Conservation (phyloP, 306 rosid genomes). For the Prunus campanulata region DNA sequence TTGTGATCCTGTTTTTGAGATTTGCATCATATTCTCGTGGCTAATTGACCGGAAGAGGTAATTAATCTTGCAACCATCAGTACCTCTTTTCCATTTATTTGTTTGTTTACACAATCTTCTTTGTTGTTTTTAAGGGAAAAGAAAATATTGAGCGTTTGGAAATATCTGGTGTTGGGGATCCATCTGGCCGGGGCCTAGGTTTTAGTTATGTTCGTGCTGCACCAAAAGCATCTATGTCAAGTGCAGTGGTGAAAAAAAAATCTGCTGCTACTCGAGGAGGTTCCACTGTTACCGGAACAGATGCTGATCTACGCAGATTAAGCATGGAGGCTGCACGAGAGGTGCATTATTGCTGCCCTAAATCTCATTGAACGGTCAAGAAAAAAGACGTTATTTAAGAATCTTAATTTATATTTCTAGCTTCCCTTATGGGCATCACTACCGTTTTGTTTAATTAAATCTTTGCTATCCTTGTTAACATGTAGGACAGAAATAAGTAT, state of each 20-base stretch:
- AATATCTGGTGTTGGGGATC: conserved; percentile 97
- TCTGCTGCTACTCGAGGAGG: conserved; percentile 69
- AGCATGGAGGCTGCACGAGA: conserved; percentile 99
- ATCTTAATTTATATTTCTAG: background rate
- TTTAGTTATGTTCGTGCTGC: conserved; percentile 86
- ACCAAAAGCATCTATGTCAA: conserved; percentile 83
- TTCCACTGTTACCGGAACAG: conserved; percentile 94
- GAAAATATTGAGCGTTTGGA: conserved; percentile 93
- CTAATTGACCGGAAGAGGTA: background rate
- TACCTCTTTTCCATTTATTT: background rate
- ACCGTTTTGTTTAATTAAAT: background rate
- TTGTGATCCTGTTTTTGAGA: background rate
- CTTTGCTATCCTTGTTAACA: no score
- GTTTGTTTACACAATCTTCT: background rate
- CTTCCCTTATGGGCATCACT: background rate
- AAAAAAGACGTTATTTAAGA: no score
- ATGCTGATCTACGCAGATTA: conserved; percentile 97
- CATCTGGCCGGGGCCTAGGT: conserved; percentile 94
- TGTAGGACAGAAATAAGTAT: no score
- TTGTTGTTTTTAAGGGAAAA: conserved; percentile 56
- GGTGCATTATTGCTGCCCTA: conserved; percentile 36
- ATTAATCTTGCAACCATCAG: background rate
- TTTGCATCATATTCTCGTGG: background rate
- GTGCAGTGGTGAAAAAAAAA: conserved; percentile 77
- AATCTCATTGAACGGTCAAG: background rate